Evolutionary conservation across 148 eudicot species (phyloP).

Genomic region (Dysphania ambrosioides): DNA sequence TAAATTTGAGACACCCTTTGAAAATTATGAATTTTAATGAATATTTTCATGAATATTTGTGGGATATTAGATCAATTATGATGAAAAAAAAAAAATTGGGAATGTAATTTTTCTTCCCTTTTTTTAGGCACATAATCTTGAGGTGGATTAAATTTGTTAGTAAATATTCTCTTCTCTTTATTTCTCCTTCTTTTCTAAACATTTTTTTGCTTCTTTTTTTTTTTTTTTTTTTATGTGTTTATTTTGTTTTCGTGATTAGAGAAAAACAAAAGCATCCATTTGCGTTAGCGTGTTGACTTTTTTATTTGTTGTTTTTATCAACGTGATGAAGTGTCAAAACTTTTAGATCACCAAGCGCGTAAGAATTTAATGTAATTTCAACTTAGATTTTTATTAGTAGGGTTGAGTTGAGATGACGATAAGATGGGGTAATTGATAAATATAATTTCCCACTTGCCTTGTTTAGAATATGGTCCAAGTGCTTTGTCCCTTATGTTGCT

Average conservation of each 20-base stretch:
- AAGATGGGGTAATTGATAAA: no score
- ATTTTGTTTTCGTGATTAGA: no score
- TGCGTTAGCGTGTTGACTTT: background rate
- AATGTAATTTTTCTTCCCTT: slow-evolving; percentile 4
- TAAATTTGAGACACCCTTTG: background rate
- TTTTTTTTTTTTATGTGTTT: background rate
- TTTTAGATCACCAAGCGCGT: no score
- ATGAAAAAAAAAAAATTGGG: slow-evolving; percentile 9
- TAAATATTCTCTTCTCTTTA: background rate
- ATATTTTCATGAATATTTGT: slow-evolving; percentile 12
- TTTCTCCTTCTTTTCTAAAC: background rate
- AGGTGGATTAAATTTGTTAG: slow-evolving; percentile 7
- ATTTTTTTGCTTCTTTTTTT: background rate
- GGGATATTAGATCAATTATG: slow-evolving; percentile 1
- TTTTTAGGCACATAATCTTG: slow-evolving; percentile 1
- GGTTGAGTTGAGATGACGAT: no score
- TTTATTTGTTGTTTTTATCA: background rate
- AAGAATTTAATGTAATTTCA: no score
- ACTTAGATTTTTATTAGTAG: no score
- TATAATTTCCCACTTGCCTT: no score
- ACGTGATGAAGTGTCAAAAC: background rate
- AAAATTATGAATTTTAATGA: background rate
- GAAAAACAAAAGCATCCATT: background rate
- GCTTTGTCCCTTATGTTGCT: no score
- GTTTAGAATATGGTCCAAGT: no score